Base-by-base conservation (phyloP, 306 rosid genomes). In the Fragaria vesca region DNA sequence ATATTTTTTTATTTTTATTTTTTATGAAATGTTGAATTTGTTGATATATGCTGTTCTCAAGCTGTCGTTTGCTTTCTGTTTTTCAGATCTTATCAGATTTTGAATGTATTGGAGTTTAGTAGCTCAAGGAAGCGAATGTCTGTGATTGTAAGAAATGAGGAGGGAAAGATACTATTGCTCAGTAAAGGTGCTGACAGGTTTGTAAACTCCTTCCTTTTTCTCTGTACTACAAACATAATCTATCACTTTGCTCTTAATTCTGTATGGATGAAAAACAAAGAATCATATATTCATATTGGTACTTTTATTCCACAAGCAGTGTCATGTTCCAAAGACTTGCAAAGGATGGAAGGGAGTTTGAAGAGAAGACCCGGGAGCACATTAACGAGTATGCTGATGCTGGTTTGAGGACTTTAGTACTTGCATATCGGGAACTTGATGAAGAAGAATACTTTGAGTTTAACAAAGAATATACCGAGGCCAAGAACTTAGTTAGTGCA, bases 161-260 rank as follows among this genome's bases (percentile, higher is more conserved):
- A 85, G 34, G 99, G 97, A 78, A 88, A 85, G 84, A 83, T 96
- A 57, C 81, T 91, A 20, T 83, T 96, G 50, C 89, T 93, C 30
- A 80, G 90, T 88, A 96, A 96, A 87, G 99, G 99, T 9, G 99
- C 99, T 24, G 99, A 96, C 91, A 95, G 97, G 98, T 94, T 79
- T 58, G 90, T 87, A 78, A 79, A 79, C 74, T 85, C 43, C 66
- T 73, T 60, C 42, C 45, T 65, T 54, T 74, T 73, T 79, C 76
- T 76, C 34, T 73, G 28, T 55, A 57, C 32, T 78, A 60, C 76
- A 69, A 51, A 38, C 45, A 20, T 20, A 13, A 34, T 34, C 2
- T 1, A 63, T n/a, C 18, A 61, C 17, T 28, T 4, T 12, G 43
- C 24, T 15, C 43, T 21, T 36, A 24, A 8, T 66, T 40, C 12